Evolutionary conservation across 2,329 filamentous ascomycete species (phyloP).

Genomic region (Aspergillus felis): DNA sequence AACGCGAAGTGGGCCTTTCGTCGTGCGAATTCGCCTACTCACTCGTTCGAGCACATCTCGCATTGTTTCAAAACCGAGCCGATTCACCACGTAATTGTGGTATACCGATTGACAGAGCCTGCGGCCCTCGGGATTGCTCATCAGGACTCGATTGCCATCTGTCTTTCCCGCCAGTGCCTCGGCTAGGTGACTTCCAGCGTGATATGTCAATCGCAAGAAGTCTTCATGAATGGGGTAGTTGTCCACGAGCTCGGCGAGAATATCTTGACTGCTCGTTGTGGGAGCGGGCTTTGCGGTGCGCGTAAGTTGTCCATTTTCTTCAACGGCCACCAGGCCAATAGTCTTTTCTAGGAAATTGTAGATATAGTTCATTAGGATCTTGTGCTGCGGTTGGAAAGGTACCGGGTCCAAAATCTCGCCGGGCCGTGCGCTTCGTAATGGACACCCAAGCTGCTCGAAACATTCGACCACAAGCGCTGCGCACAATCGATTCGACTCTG

Average conservation of each 20-base stretch:
- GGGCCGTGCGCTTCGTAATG: slow-evolving; percentile 8
- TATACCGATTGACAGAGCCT: neutral
- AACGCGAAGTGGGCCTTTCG: slow-evolving; percentile 29
- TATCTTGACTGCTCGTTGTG: neutral
- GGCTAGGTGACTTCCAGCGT: neutral
- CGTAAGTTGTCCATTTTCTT: slow-evolving; percentile 17
- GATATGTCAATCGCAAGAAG: neutral
- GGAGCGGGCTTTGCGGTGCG: slow-evolving; percentile 24
- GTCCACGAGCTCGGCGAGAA: neutral
- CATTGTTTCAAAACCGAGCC: neutral
- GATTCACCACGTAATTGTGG: neutral
- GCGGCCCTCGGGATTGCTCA: neutral
- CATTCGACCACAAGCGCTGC: slow-evolving; percentile 22
- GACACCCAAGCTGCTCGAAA: slow-evolving; percentile 27
- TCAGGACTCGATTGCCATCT: neutral
- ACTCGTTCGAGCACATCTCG: neutral
- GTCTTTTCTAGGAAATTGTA: slow-evolving; percentile 29
- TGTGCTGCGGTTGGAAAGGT: slow-evolving; percentile 19
- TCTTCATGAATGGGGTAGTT: neutral
- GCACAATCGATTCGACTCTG: slow-evolving; percentile 3
- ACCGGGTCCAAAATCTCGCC: slow-evolving; percentile 21
- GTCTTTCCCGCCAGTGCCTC: neutral
- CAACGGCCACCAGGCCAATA: slow-evolving; percentile 23
- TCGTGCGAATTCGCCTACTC: slow-evolving; percentile 9
- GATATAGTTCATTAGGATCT: slow-evolving; percentile 23